Conservation (phyloP, 441 rosid genomes). For the Arabidopsis lyrata region DNA sequence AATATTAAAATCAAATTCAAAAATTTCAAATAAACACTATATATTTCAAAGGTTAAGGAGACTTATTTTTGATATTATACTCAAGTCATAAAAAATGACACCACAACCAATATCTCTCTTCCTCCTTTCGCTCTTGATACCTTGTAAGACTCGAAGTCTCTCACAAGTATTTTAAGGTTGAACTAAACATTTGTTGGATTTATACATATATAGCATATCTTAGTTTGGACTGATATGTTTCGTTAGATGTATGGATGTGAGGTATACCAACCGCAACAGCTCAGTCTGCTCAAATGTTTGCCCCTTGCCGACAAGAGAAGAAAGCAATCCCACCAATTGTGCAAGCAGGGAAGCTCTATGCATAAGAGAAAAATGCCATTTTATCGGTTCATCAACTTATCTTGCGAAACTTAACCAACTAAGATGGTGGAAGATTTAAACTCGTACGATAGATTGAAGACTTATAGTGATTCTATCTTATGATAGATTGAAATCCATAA, state of each 20-base stretch:
- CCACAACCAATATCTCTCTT: neutral
- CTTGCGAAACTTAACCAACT: neutral
- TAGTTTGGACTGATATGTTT: neutral
- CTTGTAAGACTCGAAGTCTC: conserved; percentile 6
- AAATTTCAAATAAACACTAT: neutral
- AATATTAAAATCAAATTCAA: neutral
- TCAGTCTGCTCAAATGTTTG: conserved; percentile 2
- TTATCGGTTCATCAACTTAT: conserved; percentile 10
- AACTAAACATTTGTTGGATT: neutral
- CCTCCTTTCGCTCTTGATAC: conserved; percentile 1
- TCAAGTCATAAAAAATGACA: neutral
- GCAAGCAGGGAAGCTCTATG: conserved; percentile 19
- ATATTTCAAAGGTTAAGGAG: neutral
- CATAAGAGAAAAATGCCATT: conserved; percentile 12
- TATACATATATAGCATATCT: neutral
- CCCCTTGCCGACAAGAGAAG: conserved; percentile 12
- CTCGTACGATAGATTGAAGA: neutral
- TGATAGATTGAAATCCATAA: neutral
- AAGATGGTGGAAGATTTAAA: neutral
- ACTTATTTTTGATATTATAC: neutral
- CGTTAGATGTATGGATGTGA: conserved; percentile 1
- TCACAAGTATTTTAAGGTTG: neutral
- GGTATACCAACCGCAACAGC: neutral
- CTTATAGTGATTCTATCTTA: neutral
- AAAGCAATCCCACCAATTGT: conserved; percentile 24